Conservation (phyloP, 2,329 filamentous ascomycete genomes). For the Plenodomus biglobosus region DNA sequence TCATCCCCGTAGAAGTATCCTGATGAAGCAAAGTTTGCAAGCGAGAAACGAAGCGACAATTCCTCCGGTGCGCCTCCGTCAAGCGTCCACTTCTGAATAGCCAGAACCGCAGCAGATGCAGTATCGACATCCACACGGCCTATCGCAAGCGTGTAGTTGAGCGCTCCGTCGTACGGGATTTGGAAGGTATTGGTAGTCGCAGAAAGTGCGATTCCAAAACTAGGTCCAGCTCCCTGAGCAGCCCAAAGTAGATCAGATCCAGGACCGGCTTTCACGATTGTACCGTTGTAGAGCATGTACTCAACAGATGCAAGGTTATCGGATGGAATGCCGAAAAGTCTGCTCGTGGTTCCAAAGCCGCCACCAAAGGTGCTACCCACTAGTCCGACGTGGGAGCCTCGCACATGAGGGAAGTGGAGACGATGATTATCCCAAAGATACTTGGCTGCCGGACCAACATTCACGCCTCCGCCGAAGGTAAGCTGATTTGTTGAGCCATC, state of each 20-base stretch:
- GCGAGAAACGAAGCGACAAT: slow-evolving; percentile 15
- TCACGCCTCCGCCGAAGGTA: slow-evolving; percentile 13
- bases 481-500: slow-evolving; percentile 12
- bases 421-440: slow-evolving; percentile 8
- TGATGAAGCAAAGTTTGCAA: slow-evolving; percentile 8
- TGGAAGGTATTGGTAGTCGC: slow-evolving; percentile 10
- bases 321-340: slow-evolving; percentile 7
- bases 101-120: slow-evolving; percentile 10
- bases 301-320: slow-evolving; percentile 15
- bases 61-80: slow-evolving; percentile 12
- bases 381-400: slow-evolving; percentile 13
- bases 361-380: slow-evolving; percentile 9
- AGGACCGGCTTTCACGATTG: slow-evolving; percentile 6
- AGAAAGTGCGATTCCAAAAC: slow-evolving; percentile 12
- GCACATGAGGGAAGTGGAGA: slow-evolving; percentile 13
- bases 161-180: slow-evolving; percentile 6
- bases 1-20: slow-evolving; percentile 18
- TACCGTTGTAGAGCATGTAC: slow-evolving; percentile 15
- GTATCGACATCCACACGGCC: slow-evolving; percentile 1
- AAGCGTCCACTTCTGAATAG: slow-evolving; percentile 16
- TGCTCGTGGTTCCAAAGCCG: slow-evolving; percentile 13
- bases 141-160: slow-evolving; percentile 10
- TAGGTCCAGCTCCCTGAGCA: slow-evolving; percentile 14
- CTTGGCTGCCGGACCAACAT: slow-evolving; percentile 12
- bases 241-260: slow-evolving; percentile 15